Conservation (phyloP, 371 early-diverging fungal species). For the Nematocida ausubeli region DNA sequence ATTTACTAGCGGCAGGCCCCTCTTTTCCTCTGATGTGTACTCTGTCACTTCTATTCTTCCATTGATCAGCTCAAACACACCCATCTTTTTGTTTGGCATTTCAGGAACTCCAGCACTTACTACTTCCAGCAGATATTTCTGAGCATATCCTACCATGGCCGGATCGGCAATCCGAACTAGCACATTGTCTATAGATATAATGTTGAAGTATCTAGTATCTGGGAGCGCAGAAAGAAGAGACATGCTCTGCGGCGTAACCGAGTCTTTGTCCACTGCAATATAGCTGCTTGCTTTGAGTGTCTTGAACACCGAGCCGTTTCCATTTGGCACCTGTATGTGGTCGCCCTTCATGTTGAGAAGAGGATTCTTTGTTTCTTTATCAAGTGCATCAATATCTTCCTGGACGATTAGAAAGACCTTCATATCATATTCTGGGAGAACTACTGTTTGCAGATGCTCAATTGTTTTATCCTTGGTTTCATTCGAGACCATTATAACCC, state of each 20-base stretch:
- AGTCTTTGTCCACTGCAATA: background rate
- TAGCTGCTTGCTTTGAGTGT: conserved; percentile 52
- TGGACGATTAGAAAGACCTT: conserved; percentile 64
- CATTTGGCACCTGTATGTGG: conserved; percentile 57
- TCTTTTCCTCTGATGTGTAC: conserved; percentile 3
- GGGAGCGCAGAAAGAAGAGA: conserved; percentile 3
- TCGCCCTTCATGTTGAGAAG: conserved; percentile 6
- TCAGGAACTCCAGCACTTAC: conserved; percentile 63
- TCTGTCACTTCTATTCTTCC: conserved; percentile 52
- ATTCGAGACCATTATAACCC: conserved; percentile 64
- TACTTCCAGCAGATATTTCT: conserved; percentile 47
- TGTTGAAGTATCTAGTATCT: conserved; percentile 56
- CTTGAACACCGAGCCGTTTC: conserved; percentile 66
- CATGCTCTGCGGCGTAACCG: background rate
- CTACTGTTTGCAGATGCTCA: conserved; percentile 49
- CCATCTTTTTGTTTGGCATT: conserved; percentile 44
- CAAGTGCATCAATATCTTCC: conserved; percentile 51
- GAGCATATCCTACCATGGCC: conserved; percentile 57
- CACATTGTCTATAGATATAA: conserved; percentile 67
- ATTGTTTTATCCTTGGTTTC: conserved; percentile 60
- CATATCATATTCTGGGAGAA: conserved; percentile 23
- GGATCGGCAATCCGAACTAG: conserved; percentile 66
- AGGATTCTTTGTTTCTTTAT: conserved; percentile 16
- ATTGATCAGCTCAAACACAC: conserved; percentile 25
- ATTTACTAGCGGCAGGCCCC: background rate